Percentiles rank a stretch among this genome's conserved stretches.
Conservation (phyloP, 129 eudicot species). For the Dittrichia graveolens region DNA sequence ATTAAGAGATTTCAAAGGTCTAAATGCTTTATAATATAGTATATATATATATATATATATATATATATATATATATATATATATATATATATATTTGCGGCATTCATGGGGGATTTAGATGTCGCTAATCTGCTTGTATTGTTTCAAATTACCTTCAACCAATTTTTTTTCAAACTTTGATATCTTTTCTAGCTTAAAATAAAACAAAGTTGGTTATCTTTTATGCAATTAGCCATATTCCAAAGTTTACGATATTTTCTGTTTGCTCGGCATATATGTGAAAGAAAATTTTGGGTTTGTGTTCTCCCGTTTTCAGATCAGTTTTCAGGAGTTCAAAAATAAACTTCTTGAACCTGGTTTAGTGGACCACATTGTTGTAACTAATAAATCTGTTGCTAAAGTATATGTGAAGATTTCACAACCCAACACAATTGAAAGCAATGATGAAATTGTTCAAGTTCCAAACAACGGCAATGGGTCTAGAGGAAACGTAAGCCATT, state of each 20-base stretch:
- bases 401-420: slow-evolving; percentile 56
- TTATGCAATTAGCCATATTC: background rate
- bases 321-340: slow-evolving; percentile 84
- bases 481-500: slow-evolving; percentile 34
- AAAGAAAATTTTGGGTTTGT: background rate
- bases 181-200: too few relatives aligned
- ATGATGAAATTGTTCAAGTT: slow-evolving; percentile 34
- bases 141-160: background rate
- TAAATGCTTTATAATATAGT: too few relatives aligned
- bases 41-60: too few relatives aligned
- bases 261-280: background rate
- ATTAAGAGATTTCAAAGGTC: too few relatives aligned
- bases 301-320: slow-evolving; percentile 53
- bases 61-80: too few relatives aligned
- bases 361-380: slow-evolving; percentile 69
- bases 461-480: slow-evolving; percentile 32
- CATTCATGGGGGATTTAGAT: background rate
- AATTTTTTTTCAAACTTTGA: background rate
- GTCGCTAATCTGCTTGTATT: background rate
- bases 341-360: slow-evolving; percentile 80
- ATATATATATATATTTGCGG: too few relatives aligned
- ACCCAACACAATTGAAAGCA: slow-evolving; percentile 19
- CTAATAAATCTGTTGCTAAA: slow-evolving; percentile 62
- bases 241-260: background rate
- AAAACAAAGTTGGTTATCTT: slow-evolving; percentile 1